phyloP scores from a whole-genome alignment of 108 stramenopile genomes.

The Stephanodiscus minutulus region DNA sequence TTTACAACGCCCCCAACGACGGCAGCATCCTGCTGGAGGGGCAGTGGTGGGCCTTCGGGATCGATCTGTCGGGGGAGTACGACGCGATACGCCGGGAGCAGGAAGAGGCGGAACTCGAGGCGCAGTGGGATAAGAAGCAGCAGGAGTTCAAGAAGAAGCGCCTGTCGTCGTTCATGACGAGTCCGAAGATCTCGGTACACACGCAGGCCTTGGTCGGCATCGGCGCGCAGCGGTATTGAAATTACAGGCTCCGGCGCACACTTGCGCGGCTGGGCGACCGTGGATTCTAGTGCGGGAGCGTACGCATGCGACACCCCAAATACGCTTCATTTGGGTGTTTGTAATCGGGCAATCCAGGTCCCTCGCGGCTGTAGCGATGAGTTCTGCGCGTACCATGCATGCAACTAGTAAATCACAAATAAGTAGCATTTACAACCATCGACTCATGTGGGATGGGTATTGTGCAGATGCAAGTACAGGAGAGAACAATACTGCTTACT shows the following conservation, averaged over 20 bases:
- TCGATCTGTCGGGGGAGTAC: conserved; percentile 70
- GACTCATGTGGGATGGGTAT: too few relatives aligned
- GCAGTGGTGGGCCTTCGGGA: conserved; percentile 68
- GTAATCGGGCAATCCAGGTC: too few relatives aligned
- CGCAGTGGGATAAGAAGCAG: conserved; percentile 54
- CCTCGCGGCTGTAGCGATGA: too few relatives aligned
- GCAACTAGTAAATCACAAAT: too few relatives aligned
- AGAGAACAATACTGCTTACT: too few relatives aligned
- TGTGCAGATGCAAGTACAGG: too few relatives aligned
- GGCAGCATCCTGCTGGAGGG: conserved; percentile 81
- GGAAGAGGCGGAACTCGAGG: conserved; percentile 58
- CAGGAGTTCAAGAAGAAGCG: conserved; percentile 55
- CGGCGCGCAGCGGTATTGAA: conserved; percentile 37
- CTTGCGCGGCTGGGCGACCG: neutral
- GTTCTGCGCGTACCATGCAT: too few relatives aligned
- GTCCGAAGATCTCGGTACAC: conserved; percentile 59
- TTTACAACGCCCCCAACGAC: conserved; percentile 93
- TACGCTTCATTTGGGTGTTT: too few relatives aligned
- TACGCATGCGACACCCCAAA: too few relatives aligned
- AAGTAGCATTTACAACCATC: too few relatives aligned
- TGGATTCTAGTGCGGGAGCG: neutral
- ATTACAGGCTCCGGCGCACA: neutral
- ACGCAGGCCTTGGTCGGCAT: conserved; percentile 63
- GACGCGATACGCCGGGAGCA: conserved; percentile 55
- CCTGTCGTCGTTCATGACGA: conserved; percentile 61